phyloP scores from a whole-genome alignment of 2,329 filamentous ascomycete genomes.

The Zymoseptoria pseudotritici region DNA sequence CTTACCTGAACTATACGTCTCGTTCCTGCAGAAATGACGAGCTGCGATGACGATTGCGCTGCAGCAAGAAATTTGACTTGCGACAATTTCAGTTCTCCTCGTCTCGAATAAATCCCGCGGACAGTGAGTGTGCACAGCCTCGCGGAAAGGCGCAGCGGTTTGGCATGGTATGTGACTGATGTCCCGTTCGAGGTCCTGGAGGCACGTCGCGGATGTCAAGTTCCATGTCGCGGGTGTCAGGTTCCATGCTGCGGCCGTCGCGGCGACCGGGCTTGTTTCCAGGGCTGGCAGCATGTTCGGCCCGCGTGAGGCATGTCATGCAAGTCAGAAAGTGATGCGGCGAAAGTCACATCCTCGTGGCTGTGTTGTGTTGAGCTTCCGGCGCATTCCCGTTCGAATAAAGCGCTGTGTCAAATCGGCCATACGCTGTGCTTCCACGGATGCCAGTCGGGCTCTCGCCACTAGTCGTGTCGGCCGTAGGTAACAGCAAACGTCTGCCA shows the following conservation, averaged over 20 bases:
- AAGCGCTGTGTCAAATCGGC: neutral
- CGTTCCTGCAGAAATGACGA: neutral
- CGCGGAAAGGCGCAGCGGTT: neutral
- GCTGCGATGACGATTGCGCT: neutral
- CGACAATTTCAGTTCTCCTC: neutral
- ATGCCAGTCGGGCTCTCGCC: neutral
- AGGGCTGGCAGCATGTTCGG: neutral
- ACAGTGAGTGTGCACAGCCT: neutral
- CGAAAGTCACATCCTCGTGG: neutral
- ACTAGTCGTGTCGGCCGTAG: neutral
- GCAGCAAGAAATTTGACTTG: neutral
- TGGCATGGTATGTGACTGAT: neutral
- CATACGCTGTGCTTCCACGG: neutral
- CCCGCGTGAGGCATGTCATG: neutral
- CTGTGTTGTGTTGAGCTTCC: neutral
- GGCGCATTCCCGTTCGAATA: neutral
- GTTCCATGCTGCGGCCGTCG: neutral
- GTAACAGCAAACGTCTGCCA: neutral
- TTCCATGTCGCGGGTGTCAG: neutral
- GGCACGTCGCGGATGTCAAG: neutral
- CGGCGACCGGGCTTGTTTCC: neutral
- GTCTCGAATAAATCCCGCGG: neutral
- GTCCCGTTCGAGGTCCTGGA: neutral
- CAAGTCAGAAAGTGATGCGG: neutral
- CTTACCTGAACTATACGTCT: neutral